Evolutionary conservation across 1,284 basidiomycete genomes (phyloP), one percentile per base, ranked within the genome.

Genomic region (Heterobasidion occidentale): DNA sequence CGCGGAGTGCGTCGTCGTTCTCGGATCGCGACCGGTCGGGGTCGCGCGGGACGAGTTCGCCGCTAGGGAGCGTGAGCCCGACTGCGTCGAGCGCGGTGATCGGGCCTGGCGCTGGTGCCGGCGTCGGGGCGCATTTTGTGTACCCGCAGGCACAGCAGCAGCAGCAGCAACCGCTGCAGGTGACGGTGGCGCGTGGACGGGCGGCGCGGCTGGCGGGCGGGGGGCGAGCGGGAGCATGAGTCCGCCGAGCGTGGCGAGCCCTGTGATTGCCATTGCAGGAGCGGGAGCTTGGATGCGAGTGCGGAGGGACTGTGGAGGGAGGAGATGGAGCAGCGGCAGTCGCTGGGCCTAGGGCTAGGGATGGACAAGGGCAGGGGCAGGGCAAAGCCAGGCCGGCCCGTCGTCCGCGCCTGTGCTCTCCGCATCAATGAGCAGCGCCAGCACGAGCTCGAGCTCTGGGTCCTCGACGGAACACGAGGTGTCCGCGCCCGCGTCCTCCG

Each of bases 61-160:
- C 83, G 3, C 64, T 84, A 38, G 84, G 83, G 8, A 83, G 81
- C 59, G 67, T 27, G 27, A 27, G 27, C 6, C 27, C 27, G 27
- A 27, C 27, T 6, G 27, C 27, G 27, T 27, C 84, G 52, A 84
- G 81, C 19, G 85, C 84, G 6, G 83, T 85, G 3, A 78, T 71
- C 69, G 44, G 64, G 65, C 33, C 60, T 73, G 8, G 75, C 44
- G 71, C 62, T 17, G 62, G 64, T 54, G 70, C 70, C 34, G 54
- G 54, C 34, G 49, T 46, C 46, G 33, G 53, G 20, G 46, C 49
- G 27, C 70, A 67, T 35, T 63, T 57, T 4, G 27, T 27, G 27
- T 27, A 27, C 27, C 27, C 27, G 5, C 27, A 27, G 27, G 27
- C 5, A 5, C 27, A 27, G 27, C 27, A 27, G 27, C 27, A 27